Evolutionary conservation across 768 basidiomycete genomes (phyloP).

Genomic region (Suillus variegatus): DNA sequence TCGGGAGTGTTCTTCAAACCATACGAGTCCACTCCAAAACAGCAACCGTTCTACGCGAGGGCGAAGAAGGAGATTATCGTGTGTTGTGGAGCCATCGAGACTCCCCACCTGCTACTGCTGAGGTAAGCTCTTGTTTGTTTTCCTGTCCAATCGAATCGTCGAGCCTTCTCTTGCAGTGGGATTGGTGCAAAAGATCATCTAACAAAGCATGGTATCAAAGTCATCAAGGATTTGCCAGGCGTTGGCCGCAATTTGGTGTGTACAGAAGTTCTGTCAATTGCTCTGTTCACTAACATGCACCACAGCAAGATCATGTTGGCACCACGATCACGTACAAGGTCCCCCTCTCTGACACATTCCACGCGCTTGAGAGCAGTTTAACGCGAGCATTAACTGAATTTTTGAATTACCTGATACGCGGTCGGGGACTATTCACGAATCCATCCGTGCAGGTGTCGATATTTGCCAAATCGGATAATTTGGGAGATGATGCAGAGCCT

Average conservation of each 20-base stretch:
- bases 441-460: constrained; percentile 34
- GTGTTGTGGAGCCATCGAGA: constrained; percentile 42
- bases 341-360: constrained; percentile 34
- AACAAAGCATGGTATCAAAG: constrained; percentile 23
- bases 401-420: constrained; percentile 33
- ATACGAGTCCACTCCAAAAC: no score
- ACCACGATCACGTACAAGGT: constrained; percentile 35
- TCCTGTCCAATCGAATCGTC: neutral
- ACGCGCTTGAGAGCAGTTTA: constrained; percentile 26
- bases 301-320: constrained; percentile 41
- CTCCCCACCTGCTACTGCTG: constrained; percentile 43
- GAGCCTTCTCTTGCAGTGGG: constrained; percentile 29
- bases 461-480: constrained; percentile 29
- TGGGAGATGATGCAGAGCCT: constrained; percentile 20
- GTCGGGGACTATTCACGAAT: constrained; percentile 34
- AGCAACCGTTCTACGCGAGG: neutral
- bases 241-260: constrained; percentile 36
- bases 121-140: constrained; percentile 17
- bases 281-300: neutral
- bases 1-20: neutral
- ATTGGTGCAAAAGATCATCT: constrained; percentile 45
- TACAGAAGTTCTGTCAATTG: neutral
- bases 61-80: constrained; percentile 29
- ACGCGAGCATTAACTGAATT: constrained; percentile 32
- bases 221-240: constrained; percentile 34